Conservation (phyloP, 371 early-diverging fungal genomes). For the Mucor racemosus region DNA sequence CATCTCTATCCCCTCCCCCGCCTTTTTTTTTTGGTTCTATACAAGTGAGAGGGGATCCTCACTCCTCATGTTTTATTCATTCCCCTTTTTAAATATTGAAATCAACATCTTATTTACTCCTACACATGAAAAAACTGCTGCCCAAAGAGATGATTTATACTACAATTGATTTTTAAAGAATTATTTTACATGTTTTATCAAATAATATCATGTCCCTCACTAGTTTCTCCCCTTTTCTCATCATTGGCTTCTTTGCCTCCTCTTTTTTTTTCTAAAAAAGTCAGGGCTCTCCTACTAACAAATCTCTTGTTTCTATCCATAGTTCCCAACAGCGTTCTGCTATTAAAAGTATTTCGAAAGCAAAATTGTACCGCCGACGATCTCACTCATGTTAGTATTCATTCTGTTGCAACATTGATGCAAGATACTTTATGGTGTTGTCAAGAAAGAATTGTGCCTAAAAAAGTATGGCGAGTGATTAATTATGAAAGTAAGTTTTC, state of each 20-base stretch:
- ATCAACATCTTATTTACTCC: conserved; percentile 3
- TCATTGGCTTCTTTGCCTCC: not conserved
- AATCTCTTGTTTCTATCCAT: not conserved
- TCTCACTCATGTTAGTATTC: conserved; percentile 39
- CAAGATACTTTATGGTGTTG: conserved; percentile 49
- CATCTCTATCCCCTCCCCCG: not conserved
- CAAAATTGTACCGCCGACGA: conserved; percentile 41
- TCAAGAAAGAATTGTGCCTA: conserved; percentile 50
- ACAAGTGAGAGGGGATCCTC: not conserved
- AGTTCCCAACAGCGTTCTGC: conserved; percentile 46
- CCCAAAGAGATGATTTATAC: not conserved
- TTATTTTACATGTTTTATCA: not conserved
- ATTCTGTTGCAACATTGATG: conserved; percentile 57
- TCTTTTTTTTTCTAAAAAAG: not conserved
- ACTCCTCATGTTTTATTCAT: not conserved
- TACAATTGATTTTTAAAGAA: not conserved
- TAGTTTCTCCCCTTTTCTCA: not conserved
- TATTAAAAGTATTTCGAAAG: conserved; percentile 47
- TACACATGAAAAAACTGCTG: not conserved
- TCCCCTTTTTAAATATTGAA: not conserved
- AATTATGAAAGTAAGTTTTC: conserved; percentile 50
- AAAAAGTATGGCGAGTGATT: conserved; percentile 48
- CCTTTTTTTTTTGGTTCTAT: not conserved
- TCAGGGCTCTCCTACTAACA: conserved; percentile 1
- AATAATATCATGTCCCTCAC: not conserved